Percentiles rank a stretch among this genome's conserved stretches.
Conservation (phyloP, 306 rosid genomes). For the Begonia peltatifolia region DNA sequence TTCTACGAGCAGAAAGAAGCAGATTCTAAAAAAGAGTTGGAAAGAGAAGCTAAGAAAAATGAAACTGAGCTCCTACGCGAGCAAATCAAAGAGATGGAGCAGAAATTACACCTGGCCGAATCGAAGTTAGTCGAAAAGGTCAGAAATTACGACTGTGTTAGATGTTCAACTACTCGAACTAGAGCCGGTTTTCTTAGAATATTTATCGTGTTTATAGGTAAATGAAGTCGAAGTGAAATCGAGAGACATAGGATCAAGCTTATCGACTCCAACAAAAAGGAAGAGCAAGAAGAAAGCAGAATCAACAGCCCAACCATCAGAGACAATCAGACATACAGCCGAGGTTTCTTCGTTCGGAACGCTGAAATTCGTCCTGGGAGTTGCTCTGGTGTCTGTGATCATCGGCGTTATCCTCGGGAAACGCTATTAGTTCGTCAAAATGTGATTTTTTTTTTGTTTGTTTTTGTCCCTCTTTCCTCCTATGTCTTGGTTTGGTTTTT, state of each 20-base stretch:
- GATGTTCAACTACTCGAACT: too few species aligned
- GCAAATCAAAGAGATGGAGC: slow-evolving; percentile 59
- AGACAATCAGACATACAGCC: slow-evolving; percentile 19
- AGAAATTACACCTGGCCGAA: slow-evolving; percentile 40
- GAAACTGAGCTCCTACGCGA: slow-evolving; percentile 42
- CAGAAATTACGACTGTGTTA: not conserved
- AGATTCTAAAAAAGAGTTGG: slow-evolving; percentile 36
- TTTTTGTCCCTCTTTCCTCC: not conserved
- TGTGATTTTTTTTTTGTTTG: too few species aligned
- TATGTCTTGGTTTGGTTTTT: too few species aligned
- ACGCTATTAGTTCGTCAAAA: slow-evolving; percentile 30
- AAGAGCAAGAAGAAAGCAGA: slow-evolving; percentile 74
- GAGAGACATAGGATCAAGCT: slow-evolving; percentile 76
- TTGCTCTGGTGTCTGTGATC: slow-evolving; percentile 60
- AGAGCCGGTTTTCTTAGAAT: too few species aligned
- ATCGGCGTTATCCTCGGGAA: slow-evolving; percentile 78
- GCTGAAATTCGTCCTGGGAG: slow-evolving; percentile 50
- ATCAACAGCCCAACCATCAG: slow-evolving; percentile 37
- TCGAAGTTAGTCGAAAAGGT: slow-evolving; percentile 48
- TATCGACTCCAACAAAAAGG: slow-evolving; percentile 56
- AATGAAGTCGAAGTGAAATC: slow-evolving; percentile 54
- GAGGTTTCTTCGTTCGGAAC: slow-evolving; percentile 37
- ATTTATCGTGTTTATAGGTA: slow-evolving; percentile 26
- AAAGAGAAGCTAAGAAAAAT: slow-evolving; percentile 49
- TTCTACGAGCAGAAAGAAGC: slow-evolving; percentile 43